Evolutionary conservation across 2,329 filamentous ascomycete species (phyloP), one percentile per base, ranked within the genome.

Genomic region (Fusarium sp.): DNA sequence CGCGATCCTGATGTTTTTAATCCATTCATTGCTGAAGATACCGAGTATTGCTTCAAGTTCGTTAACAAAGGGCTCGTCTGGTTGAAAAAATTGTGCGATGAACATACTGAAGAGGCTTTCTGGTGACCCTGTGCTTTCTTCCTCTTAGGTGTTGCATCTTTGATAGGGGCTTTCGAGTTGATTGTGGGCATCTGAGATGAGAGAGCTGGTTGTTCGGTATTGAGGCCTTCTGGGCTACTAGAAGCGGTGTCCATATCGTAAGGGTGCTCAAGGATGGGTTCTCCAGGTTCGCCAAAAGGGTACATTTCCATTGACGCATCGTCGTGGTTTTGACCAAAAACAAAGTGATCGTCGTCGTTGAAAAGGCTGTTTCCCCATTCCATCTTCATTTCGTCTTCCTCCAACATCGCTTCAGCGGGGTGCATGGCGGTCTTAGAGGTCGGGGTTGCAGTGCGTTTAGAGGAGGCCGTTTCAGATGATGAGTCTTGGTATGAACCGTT

Each of bases 241-340:
- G 87, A 86, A 13, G 86, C 86, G 73, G 87, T 89, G 20, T 87
- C 86, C 75, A 91, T 90, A 71, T 89, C 86, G 72, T 90, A 89
- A 52, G 84, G 81, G 49, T 82, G 81, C 57, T 86, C 82, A 82
- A 87, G 84, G 56, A 83, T 82, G 65, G 86, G 62, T 80, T 79
- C 22, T 79, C 39, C 39, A 47, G 36, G 72, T n/a, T 80, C 76
- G 35, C 71, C 65, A 61, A 82, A 81, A 39, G 64, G 74, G 55
- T 80, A 81, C 10, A 82, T 62, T 50, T 79, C 79, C 53, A 79
- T 70, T 52, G 70, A 57, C 22, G 78, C 70, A 46, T 78, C 68
- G 29, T 75, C 71, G 22, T 65, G 67, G 33, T 76, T 76, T 33
- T 74, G 74, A 27, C 77, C 81, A 62, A 81, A 82, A 35, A 78